Conservation (phyloP, 2,329 filamentous ascomycete genomes). For the Aspergillus sp. region DNA sequence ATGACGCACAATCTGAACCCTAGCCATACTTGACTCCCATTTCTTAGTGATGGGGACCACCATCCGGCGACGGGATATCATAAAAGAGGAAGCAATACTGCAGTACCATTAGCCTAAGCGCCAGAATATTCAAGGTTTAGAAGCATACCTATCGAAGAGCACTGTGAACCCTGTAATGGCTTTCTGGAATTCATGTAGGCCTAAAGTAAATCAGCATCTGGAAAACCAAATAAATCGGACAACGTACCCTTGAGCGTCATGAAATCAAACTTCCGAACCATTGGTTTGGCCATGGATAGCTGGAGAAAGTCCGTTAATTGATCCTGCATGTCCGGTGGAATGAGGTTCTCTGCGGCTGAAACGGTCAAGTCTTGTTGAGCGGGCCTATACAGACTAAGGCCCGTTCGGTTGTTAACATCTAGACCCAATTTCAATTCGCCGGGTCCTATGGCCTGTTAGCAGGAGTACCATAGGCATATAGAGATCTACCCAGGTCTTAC, state of each 20-base stretch:
- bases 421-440: constrained; percentile 70
- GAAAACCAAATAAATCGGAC: background rate
- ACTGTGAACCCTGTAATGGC: constrained; percentile 80
- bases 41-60: constrained; percentile 93
- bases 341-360: constrained; percentile 68
- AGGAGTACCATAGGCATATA: background rate
- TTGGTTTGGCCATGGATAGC: constrained; percentile 56
- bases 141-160: constrained; percentile 62
- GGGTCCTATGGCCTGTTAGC: constrained; percentile 47
- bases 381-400: constrained; percentile 67
- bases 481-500: constrained; percentile 33
- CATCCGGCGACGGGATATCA: constrained; percentile 81
- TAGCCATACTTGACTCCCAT: constrained; percentile 79
- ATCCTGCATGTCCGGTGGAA: constrained; percentile 60
- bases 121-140: background rate
- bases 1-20: constrained; percentile 76
- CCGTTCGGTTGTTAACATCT: constrained; percentile 60
- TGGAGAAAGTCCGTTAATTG: constrained; percentile 66
- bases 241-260: constrained; percentile 49
- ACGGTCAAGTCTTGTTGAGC: constrained; percentile 76
- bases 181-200: constrained; percentile 75
- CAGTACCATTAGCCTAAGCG: background rate
- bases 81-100: constrained; percentile 68
- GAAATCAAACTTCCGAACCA: constrained; percentile 72
- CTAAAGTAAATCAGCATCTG: constrained; percentile 34